Percentiles rank a stretch among this genome's conserved stretches.
Evolutionary conservation across 345 rosid species (phyloP).

Genomic region (Erodium maritimum): DNA sequence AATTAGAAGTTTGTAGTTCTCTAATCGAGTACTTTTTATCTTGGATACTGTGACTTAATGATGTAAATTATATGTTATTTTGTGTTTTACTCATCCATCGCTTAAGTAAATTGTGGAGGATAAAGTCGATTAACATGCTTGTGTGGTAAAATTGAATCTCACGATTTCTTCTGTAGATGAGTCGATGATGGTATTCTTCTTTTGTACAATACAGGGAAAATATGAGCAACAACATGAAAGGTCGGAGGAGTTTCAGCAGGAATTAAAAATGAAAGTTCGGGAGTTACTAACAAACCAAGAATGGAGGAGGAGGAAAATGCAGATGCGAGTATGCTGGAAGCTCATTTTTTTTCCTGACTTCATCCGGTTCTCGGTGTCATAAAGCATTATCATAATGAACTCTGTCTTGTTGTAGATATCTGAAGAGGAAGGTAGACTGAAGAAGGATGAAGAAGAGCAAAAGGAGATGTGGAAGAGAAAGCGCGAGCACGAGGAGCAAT

Average conservation of each 20-base stretch:
- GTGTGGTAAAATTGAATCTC: neutral
- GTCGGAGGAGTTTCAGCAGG: constrained; percentile 68
- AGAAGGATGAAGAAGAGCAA: constrained; percentile 95
- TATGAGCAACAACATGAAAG: constrained; percentile 61
- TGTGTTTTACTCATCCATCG: too few relatives aligned
- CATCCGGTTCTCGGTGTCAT: too few relatives aligned
- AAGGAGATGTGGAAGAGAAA: constrained; percentile 95
- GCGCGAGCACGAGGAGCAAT: constrained; percentile 96
- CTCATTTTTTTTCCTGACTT: neutral
- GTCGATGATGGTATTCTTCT: too few relatives aligned
- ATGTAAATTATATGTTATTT: too few relatives aligned
- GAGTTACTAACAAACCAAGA: constrained; percentile 89
- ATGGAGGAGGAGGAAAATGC: constrained; percentile 98
- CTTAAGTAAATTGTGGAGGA: too few relatives aligned
- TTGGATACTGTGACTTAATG: too few relatives aligned
- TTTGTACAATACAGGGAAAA: constrained; percentile 48
- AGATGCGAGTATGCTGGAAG: constrained; percentile 60
- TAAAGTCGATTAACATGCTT: neutral
- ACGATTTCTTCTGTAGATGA: too few relatives aligned
- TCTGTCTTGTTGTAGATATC: constrained; percentile 41
- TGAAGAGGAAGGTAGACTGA: constrained; percentile 96
- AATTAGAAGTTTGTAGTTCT: too few relatives aligned
- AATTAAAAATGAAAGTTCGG: constrained; percentile 75
- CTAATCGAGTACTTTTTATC: too few relatives aligned
- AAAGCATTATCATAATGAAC: too few relatives aligned